Evolutionary conservation across 2,329 filamentous ascomycete species (phyloP).

Genomic region (Sarocladium strictum): DNA sequence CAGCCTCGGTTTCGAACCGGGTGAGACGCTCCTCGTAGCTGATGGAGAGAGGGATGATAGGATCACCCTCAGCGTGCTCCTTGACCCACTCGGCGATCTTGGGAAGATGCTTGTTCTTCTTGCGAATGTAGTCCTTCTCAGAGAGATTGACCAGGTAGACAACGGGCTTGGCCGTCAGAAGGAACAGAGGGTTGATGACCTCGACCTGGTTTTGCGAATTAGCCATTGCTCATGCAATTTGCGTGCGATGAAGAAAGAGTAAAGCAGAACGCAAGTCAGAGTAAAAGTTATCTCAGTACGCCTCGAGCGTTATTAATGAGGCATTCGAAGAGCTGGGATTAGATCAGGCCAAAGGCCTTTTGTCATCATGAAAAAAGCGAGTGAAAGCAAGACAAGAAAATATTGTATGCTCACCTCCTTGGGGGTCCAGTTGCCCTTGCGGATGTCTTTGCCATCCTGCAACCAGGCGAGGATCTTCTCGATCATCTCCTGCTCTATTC

Average conservation of each 20-base stretch:
- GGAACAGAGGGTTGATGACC: conserved; percentile 92
- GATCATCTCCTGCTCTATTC: conserved; percentile 88
- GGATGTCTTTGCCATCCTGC: conserved; percentile 85
- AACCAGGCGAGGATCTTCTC: conserved; percentile 82
- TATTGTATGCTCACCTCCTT: conserved; percentile 75
- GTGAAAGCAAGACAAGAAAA: conserved; percentile 15
- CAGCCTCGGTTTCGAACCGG: conserved; percentile 69
- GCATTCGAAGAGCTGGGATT: conserved; percentile 99
- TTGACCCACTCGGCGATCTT: conserved; percentile 96
- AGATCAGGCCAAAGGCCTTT: conserved; percentile 93
- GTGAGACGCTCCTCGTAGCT: conserved; percentile 89
- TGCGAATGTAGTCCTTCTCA: conserved; percentile 93
- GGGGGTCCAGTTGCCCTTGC: conserved; percentile 80
- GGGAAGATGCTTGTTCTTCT: conserved; percentile 98
- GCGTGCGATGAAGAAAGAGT: conserved; percentile 6
- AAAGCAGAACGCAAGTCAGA: conserved; percentile 48
- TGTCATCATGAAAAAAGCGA: conserved; percentile 76
- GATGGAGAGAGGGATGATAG: conserved; percentile 89
- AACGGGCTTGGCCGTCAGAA: conserved; percentile 92
- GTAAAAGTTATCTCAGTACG: conserved; percentile 78
- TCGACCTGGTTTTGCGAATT: conserved; percentile 62
- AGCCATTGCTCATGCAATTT: conserved; percentile 15
- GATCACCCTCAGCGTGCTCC: conserved; percentile 78
- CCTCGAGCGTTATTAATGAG: conserved; percentile 71
- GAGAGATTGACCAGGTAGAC: conserved; percentile 96